phyloP scores from a whole-genome alignment of 257 asterid species.

The Nicotiana sylvestris region DNA sequence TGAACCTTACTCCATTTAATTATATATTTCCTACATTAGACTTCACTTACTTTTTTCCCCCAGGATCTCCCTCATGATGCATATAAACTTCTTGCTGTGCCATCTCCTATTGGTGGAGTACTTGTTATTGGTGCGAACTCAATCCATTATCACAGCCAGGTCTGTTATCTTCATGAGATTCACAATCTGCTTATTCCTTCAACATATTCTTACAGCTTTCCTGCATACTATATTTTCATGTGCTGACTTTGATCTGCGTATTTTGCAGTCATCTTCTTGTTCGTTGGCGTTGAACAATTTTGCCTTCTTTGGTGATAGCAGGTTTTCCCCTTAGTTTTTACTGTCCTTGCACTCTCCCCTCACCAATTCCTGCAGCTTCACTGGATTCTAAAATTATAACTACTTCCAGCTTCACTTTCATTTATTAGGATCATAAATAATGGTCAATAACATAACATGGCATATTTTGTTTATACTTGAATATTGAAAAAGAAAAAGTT shows the following conservation, averaged over 20 bases:
- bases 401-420: neutral
- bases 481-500: neutral
- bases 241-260: constrained; percentile 16
- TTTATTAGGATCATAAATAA: neutral
- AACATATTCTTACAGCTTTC: constrained; percentile 3
- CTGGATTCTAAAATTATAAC: constrained; percentile 12
- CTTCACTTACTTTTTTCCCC: constrained; percentile 20
- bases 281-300: constrained; percentile 74
- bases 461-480: neutral
- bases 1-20: neutral
- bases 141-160: constrained; percentile 98
- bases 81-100: constrained; percentile 98
- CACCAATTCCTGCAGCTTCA: neutral
- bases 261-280: constrained; percentile 88
- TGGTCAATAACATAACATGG: neutral
- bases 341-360: neutral
- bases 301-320: constrained; percentile 64
- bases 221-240: constrained; percentile 9
- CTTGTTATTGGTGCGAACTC: constrained; percentile 89
- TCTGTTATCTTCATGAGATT: constrained; percentile 15
- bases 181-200: constrained; percentile 18
- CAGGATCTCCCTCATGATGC: constrained; percentile 98
- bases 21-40: constrained; percentile 7
- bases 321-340: constrained; percentile 14
- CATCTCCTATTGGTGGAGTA: constrained; percentile 98